phyloP scores from a whole-genome alignment of 169 alveolate genomes.

The Ichthyophthirius multifiliis region DNA sequence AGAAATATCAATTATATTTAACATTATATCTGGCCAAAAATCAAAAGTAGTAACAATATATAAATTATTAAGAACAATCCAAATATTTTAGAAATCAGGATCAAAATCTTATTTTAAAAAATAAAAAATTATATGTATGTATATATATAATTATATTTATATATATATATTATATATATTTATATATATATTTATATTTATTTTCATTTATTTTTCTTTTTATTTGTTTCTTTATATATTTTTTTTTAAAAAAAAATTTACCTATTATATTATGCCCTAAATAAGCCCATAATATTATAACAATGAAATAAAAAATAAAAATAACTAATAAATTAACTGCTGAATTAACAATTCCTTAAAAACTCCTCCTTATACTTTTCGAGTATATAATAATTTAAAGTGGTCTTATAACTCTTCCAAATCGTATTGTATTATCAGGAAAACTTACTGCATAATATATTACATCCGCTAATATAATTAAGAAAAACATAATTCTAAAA shows the following conservation, averaged over 20 bases:
- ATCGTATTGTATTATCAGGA: slow-evolving; percentile 10
- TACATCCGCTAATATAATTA: too few species aligned
- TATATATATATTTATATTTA: too few species aligned
- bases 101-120: not conserved
- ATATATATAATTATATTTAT: too few species aligned
- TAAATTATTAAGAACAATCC: not conserved
- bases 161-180: too few species aligned
- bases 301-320: slow-evolving; percentile 11
- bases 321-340: slow-evolving; percentile 9
- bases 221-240: too few species aligned
- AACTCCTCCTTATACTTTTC: slow-evolving; percentile 23
- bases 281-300: slow-evolving; percentile 18
- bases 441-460: not conserved
- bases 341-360: slow-evolving; percentile 27
- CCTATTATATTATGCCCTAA: slow-evolving; percentile 32
- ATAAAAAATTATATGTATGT: too few species aligned
- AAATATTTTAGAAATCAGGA: slow-evolving; percentile 23
- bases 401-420: slow-evolving; percentile 22
- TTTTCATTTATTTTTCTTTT: too few species aligned
- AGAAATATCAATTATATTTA: not conserved
- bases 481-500: too few species aligned
- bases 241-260: too few species aligned
- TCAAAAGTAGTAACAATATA: slow-evolving; percentile 31
- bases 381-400: slow-evolving; percentile 19
- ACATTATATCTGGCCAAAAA: slow-evolving; percentile 23